Base-by-base conservation (phyloP, 1,284 basidiomycete genomes). In the Pseudozyma sp. region DNA sequence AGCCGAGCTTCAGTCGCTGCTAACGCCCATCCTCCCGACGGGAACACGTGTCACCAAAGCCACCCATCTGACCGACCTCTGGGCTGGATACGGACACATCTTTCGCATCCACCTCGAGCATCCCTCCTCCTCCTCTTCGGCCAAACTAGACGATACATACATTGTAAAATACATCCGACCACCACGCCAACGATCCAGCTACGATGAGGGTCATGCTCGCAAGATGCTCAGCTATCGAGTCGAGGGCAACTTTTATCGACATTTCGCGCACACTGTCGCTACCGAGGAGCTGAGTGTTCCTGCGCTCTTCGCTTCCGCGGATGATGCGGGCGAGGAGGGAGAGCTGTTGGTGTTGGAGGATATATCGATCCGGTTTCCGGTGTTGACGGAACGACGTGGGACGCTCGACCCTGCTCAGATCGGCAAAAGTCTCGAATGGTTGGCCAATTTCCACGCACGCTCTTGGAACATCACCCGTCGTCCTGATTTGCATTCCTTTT, bases 241-340 rank as follows among this genome's bases (percentile, higher is more conserved):
- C 4, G 77, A 79, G 37, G 55, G 61, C 24, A 77, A 79, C 47
- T 79, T 74, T 42, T 79, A 79, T 30, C 58, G 55, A 14, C 16
- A 53, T 24, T 68, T 53, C 39, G 45, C 52, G 10, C 10, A 29
- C 7, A 37, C 0, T 5, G 16, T 61, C 1, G 13, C 45, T 6
- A 29, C 31, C 2, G 29, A 17, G 1, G 29, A 50, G 5, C 60
- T 48, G 24, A n/a, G 48, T 24, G 48, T 76, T 4, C 65, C 68
- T 4, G 11, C 14, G 9, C 50, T 70, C 7, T 33, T 60, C 19
- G 55, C 60, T 33, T 44, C 49, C 16, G 57, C 58, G 0, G 35
- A 40, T 1, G 39, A 5, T 7, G 14, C 31, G 11, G 19, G 31
- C 7, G 40, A 31, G 11, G 30, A 47, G 37, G 52, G 30, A 17